These are phyloP conservation scores for Acorus calamus DNA, from an alignment of 106 monocot species.

Conservation along the genomic window DNA sequence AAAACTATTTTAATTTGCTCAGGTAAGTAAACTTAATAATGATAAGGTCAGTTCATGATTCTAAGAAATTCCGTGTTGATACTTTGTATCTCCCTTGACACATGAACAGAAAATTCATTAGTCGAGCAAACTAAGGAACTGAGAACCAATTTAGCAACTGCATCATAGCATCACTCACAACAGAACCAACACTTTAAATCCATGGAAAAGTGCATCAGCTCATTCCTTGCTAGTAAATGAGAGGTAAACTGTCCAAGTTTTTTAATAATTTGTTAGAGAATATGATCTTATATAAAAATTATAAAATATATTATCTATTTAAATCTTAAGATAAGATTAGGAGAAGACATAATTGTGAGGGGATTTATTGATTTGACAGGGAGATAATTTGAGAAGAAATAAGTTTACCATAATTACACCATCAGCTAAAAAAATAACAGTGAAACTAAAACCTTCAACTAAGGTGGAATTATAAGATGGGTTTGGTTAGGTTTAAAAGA, in stretches of 20 bases:
- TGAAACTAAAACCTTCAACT: too few species aligned
- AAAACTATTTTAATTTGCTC: conserved; percentile 30
- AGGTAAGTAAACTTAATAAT: conserved; percentile 22
- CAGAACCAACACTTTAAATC: conserved; percentile 36
- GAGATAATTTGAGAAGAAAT: too few species aligned
- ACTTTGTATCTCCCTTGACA: neutral
- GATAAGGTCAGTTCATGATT: neutral
- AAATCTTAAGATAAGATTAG: too few species aligned
- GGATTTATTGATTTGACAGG: too few species aligned
- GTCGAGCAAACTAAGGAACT: conserved; percentile 40
- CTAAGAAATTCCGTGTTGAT: neutral
- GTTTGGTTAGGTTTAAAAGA: too few species aligned
- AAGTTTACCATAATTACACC: too few species aligned
- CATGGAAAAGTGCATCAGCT: conserved; percentile 32
- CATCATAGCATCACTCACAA: conserved; percentile 37
- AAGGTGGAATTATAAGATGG: too few species aligned
- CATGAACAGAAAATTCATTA: conserved; percentile 36
- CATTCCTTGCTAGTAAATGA: conserved; percentile 41
- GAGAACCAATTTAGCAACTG: conserved; percentile 29
- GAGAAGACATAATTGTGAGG: too few species aligned
- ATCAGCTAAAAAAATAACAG: too few species aligned
- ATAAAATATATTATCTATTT: too few species aligned
- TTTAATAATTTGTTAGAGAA: too few species aligned
- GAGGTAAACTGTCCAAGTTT: conserved; percentile 36
- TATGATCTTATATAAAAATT: too few species aligned